phyloP scores from a whole-genome alignment of 1,139 yeast genomes.

The Kluyveromyces marxianus region DNA sequence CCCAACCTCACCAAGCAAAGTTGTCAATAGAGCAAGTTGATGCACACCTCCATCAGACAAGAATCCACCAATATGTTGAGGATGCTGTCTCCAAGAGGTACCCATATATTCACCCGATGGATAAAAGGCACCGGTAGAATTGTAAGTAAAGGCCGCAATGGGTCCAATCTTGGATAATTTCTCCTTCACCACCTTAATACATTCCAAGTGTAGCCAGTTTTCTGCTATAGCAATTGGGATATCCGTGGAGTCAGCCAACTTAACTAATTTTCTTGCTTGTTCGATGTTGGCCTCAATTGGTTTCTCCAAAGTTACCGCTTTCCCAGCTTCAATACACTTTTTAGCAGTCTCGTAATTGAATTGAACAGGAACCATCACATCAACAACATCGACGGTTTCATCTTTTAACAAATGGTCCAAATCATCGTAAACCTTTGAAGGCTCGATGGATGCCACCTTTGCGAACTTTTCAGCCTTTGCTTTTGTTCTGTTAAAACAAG shows the following conservation, averaged over 20 bases:
- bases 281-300: constrained; percentile 82
- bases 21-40: constrained; percentile 79
- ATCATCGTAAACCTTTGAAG: constrained; percentile 50
- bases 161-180: constrained; percentile 66
- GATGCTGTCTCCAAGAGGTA: constrained; percentile 80
- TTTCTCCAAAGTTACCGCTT: constrained; percentile 78
- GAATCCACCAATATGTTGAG: constrained; percentile 87
- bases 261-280: constrained; percentile 74
- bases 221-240: constrained; percentile 74
- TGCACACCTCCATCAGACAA: constrained; percentile 95
- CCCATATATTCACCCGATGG: constrained; percentile 54
- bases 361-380: constrained; percentile 82
- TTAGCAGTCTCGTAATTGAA: constrained; percentile 60
- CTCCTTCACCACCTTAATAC: constrained; percentile 46
- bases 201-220: constrained; percentile 69
- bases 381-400: constrained; percentile 61
- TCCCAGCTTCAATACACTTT: constrained; percentile 53
- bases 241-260: constrained; percentile 47
- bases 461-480: constrained; percentile 79
- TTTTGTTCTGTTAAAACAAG: constrained; percentile 76
- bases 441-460: constrained; percentile 45
- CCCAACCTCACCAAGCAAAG: constrained; percentile 67
- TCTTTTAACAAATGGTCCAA: constrained; percentile 61
- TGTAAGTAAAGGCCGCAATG: constrained; percentile 67
- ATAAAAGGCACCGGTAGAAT: constrained; percentile 74